Evolutionary conservation across 2,329 filamentous ascomycete genomes (phyloP).

Genomic region (Xylariaceae sp.): DNA sequence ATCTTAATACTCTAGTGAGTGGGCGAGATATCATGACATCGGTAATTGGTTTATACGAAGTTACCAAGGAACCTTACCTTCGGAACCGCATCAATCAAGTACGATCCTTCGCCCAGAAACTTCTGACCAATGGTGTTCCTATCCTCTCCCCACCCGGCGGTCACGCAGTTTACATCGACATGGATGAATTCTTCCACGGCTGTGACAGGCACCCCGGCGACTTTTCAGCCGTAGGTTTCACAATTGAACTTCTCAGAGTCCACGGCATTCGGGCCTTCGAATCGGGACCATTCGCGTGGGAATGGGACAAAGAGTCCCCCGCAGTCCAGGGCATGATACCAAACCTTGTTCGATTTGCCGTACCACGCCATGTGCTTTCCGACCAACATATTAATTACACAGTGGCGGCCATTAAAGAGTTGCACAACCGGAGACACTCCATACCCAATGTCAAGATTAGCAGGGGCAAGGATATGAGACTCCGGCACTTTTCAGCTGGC

Average conservation of each 20-base stretch:
- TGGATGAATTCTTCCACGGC: constrained; percentile 24
- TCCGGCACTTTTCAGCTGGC: constrained; percentile 21
- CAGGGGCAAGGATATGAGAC: constrained; percentile 20
- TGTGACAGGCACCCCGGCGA: constrained; percentile 18
- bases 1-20: constrained; percentile 16
- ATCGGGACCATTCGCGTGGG: constrained; percentile 21
- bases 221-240: constrained; percentile 22
- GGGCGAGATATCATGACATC: constrained; percentile 22
- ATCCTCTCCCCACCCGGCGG: constrained; percentile 20
- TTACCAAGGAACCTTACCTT: constrained; percentile 18
- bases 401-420: constrained; percentile 18
- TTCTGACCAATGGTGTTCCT: constrained; percentile 10
- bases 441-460: constrained; percentile 22
- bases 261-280: constrained; percentile 21
- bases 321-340: constrained; percentile 15
- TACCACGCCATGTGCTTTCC: constrained; percentile 22
- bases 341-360: constrained; percentile 23
- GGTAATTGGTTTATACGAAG: constrained; percentile 20
- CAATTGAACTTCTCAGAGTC: constrained; percentile 19
- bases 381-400: constrained; percentile 23
- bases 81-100: constrained; percentile 19
- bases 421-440: constrained; percentile 18
- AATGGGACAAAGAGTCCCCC: constrained; percentile 23
- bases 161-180: constrained; percentile 24
- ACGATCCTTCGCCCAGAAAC: constrained; percentile 17